phyloP scores from a whole-genome alignment of 2,329 filamentous ascomycete species.

The Diaporthe velutina region DNA sequence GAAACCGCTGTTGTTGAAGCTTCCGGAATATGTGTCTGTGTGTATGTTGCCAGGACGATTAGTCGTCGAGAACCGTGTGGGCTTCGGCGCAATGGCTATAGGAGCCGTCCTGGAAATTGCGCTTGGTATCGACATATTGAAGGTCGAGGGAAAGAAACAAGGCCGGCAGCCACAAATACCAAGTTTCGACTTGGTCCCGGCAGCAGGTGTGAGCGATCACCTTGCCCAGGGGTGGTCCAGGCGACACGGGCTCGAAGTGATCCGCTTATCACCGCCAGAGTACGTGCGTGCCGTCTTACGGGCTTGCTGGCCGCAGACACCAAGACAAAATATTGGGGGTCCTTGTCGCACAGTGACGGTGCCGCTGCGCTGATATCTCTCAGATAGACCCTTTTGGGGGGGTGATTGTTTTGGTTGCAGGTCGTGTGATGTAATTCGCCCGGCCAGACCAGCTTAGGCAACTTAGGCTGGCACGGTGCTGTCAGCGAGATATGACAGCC shows the following conservation, averaged over 20 bases:
- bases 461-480: constrained; percentile 33
- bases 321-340: constrained; percentile 28
- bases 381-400: constrained; percentile 30
- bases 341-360: neutral
- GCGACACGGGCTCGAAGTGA: constrained; percentile 17
- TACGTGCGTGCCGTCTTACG: constrained; percentile 21
- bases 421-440: constrained; percentile 35
- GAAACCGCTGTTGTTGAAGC: constrained; percentile 59
- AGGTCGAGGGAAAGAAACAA: constrained; percentile 41
- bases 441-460: constrained; percentile 38
- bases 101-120: constrained; percentile 72
- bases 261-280: constrained; percentile 28
- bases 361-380: constrained; percentile 36
- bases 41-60: constrained; percentile 62
- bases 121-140: constrained; percentile 66
- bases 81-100: constrained; percentile 75
- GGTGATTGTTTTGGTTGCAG: constrained; percentile 20
- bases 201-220: constrained; percentile 24
- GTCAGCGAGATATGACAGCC: constrained; percentile 38
- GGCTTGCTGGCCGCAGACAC: constrained; percentile 27
- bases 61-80: constrained; percentile 57
- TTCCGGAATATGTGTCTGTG: constrained; percentile 63
- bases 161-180: constrained; percentile 21
- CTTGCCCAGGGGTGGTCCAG: constrained; percentile 30
- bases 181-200: constrained; percentile 9